phyloP scores from a whole-genome alignment of 768 basidiomycete species.

The Stropharia rugosoannulata region DNA sequence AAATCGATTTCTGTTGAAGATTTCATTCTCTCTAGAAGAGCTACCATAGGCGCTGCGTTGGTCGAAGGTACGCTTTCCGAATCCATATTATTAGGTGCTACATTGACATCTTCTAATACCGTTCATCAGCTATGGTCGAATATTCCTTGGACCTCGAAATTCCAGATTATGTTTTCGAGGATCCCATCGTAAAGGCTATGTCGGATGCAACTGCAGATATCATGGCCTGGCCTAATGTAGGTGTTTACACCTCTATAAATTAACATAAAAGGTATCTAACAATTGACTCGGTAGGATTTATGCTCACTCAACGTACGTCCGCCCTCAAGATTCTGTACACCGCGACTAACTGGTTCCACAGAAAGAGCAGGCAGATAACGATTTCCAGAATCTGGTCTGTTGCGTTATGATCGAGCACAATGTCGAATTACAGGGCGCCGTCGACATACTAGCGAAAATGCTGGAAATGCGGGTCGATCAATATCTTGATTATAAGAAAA shows the following conservation, averaged over 20 bases:
- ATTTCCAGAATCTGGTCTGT: conserved; percentile 26
- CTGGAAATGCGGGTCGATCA: conserved; percentile 16
- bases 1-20: conserved; percentile 5
- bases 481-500: conserved; percentile 19
- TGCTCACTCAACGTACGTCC: conserved; percentile 22
- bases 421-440: conserved; percentile 23
- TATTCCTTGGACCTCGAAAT: conserved; percentile 14
- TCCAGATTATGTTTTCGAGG: conserved; percentile 11
- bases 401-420: conserved; percentile 21
- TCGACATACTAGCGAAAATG: conserved; percentile 22
- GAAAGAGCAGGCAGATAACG: conserved; percentile 30
- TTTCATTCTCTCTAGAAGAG: conserved; percentile 3
- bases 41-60: conserved; percentile 11
- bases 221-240: conserved; percentile 13
- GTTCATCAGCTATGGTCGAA: conserved; percentile 9
- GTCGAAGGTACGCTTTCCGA: conserved; percentile 4
- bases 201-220: conserved; percentile 11
- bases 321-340: neutral
- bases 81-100: neutral
- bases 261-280: too few relatives aligned
- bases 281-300: conserved; percentile 15
- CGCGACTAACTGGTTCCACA: neutral
- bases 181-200: conserved; percentile 8
- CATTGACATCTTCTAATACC: neutral
- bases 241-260: neutral